These are phyloP conservation scores for Ciborinia camelliae DNA, from an alignment of 2,329 filamentous ascomycete species.

Conservation along the genomic window DNA sequence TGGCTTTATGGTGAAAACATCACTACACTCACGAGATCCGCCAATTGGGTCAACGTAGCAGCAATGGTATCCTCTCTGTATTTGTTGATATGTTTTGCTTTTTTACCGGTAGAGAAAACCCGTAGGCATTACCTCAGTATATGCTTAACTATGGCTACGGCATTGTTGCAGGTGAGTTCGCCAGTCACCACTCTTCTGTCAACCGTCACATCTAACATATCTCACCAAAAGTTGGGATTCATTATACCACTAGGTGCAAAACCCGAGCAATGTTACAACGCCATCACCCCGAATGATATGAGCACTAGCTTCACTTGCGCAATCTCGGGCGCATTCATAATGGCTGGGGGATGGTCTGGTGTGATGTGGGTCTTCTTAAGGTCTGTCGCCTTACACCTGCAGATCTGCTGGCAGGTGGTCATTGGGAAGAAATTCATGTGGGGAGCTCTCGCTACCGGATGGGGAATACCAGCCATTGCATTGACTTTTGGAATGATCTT, in stretches of 20 bases:
- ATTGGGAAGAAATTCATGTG: conserved; percentile 90
- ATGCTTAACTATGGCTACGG: conserved; percentile 71
- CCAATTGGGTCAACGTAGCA: conserved; percentile 80
- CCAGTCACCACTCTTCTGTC: not conserved
- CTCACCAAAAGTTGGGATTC: conserved; percentile 67
- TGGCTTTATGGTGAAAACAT: conserved; percentile 67
- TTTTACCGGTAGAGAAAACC: conserved; percentile 83
- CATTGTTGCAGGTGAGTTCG: conserved; percentile 72
- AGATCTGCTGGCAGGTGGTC: conserved; percentile 95
- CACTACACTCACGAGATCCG: conserved; percentile 55
- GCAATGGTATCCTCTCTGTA: conserved; percentile 71
- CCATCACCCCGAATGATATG: conserved; percentile 94
- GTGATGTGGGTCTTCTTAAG: conserved; percentile 90
- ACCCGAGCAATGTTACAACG: conserved; percentile 80
- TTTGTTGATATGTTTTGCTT: conserved; percentile 73
- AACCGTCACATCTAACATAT: conserved; percentile 24
- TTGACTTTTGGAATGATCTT: conserved; percentile 73
- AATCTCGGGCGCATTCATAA: conserved; percentile 79
- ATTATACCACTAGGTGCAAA: conserved; percentile 78
- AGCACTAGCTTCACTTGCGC: conserved; percentile 76
- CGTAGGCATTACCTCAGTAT: conserved; percentile 91
- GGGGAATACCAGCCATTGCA: conserved; percentile 76
- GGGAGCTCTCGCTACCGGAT: conserved; percentile 73
- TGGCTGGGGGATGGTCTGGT: conserved; percentile 80
- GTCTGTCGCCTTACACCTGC: conserved; percentile 86